A percentile compares a stretch with the other conserved stretches of the same genome.
Evolutionary conservation across 179 eudicot species (phyloP).

Genomic region (Drosera spatulata): DNA sequence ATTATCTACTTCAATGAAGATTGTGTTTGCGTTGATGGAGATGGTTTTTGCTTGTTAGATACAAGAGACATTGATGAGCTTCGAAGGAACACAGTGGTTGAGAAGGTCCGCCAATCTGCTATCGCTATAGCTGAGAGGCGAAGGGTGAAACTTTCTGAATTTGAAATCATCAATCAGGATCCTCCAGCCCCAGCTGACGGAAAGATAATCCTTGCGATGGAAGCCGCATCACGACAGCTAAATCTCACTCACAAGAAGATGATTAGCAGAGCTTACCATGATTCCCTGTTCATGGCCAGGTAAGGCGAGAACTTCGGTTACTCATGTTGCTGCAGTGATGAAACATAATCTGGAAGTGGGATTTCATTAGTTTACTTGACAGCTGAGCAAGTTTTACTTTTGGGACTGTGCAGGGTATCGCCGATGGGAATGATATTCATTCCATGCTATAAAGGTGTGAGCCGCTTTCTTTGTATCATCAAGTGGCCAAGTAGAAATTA

Average conservation of each 20-base stretch:
- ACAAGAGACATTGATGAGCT: constrained; percentile 81
- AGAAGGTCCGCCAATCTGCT: constrained; percentile 71
- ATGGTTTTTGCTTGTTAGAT: constrained; percentile 20
- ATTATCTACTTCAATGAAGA: too few relatives aligned
- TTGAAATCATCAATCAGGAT: constrained; percentile 83
- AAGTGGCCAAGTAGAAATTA: neutral
- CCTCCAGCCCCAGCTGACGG: constrained; percentile 84
- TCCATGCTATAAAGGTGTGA: constrained; percentile 75
- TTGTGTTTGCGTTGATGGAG: too few relatives aligned
- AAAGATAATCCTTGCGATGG: constrained; percentile 56
- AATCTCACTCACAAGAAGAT: constrained; percentile 68
- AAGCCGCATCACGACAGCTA: constrained; percentile 69
- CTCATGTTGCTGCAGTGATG: too few relatives aligned
- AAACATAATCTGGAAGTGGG: neutral
- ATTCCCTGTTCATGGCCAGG: constrained; percentile 99
- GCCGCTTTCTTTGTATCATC: constrained; percentile 4
- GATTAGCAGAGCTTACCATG: constrained; percentile 99
- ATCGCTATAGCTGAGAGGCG: constrained; percentile 55
- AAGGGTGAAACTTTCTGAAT: constrained; percentile 54
- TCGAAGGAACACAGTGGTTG: constrained; percentile 64
- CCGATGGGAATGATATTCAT: constrained; percentile 94
- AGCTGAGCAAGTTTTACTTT: neutral
- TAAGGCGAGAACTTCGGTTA: constrained; percentile 6
- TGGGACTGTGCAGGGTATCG: constrained; percentile 40
- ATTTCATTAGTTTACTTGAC: neutral